Conservation (phyloP, 1,284 basidiomycete genomes). For the Ceratobasidium sp. region DNA sequence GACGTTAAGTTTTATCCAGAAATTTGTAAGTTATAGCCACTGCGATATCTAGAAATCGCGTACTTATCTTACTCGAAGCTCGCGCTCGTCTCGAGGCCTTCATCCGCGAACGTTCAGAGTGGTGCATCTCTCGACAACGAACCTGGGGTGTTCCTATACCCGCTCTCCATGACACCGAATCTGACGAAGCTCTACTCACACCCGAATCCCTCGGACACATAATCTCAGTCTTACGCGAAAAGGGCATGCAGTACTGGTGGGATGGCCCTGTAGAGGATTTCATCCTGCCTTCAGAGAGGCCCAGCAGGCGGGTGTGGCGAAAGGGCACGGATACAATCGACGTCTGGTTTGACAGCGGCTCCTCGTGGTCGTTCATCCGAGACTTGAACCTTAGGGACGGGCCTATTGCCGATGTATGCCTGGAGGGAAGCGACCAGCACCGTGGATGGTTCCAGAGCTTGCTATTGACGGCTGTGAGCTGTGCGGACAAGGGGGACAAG, state of each 20-base stretch:
- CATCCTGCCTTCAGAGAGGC: conserved; percentile 69
- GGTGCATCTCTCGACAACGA: conserved; percentile 99
- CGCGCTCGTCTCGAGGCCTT: conserved; percentile 88
- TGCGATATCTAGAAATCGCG: conserved; percentile 26
- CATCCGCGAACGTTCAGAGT: conserved; percentile 90
- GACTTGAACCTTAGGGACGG: conserved; percentile 54
- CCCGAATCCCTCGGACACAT: conserved; percentile 81
- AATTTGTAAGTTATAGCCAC: conserved; percentile 66
- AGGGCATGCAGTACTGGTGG: conserved; percentile 94
- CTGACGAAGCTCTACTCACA: conserved; percentile 77
- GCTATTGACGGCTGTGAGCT: conserved; percentile 84
- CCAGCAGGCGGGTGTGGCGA: conserved; percentile 63
- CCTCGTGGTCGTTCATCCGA: conserved; percentile 88
- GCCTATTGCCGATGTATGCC: conserved; percentile 82
- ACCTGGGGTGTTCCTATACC: conserved; percentile 99
- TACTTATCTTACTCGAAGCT: conserved; percentile 62
- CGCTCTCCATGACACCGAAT: conserved; percentile 78
- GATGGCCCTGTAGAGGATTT: conserved; percentile 87
- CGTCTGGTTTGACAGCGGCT: conserved; percentile 99
- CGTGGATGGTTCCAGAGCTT: conserved; percentile 99
- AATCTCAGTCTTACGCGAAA: conserved; percentile 75
- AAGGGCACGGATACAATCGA: conserved; percentile 97
- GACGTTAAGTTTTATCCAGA: conserved; percentile 84
- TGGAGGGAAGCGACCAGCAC: conserved; percentile 98
- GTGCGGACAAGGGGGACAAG: conserved; percentile 56